phyloP scores from a whole-genome alignment of 1,284 basidiomycete genomes.

The Naganishia albida region DNA sequence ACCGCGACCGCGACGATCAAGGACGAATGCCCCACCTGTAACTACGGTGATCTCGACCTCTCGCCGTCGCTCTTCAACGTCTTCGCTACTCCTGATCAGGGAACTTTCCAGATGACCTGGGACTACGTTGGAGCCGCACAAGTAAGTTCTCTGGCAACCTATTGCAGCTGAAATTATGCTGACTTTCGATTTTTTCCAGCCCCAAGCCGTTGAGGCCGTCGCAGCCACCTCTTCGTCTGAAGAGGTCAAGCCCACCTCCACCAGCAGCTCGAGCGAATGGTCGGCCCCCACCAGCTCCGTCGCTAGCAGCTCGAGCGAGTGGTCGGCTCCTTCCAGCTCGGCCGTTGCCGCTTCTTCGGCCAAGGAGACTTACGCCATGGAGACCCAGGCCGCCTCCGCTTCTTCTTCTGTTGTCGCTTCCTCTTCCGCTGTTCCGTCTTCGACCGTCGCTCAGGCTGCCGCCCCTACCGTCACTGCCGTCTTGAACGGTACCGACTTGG shows the following conservation, averaged over 20 bases:
- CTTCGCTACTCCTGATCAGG: slow-evolving; percentile 28
- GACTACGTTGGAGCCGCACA: slow-evolving; percentile 26
- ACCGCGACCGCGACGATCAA: slow-evolving; percentile 57
- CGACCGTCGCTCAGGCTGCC: slow-evolving; percentile 15
- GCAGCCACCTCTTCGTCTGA: background rate
- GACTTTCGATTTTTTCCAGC: slow-evolving; percentile 36
- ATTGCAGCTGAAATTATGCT: slow-evolving; percentile 61
- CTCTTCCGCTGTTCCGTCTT: background rate
- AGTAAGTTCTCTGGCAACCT: slow-evolving; percentile 2
- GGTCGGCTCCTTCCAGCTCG: slow-evolving; percentile 34
- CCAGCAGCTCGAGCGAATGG: slow-evolving; percentile 35
- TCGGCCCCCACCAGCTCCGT: slow-evolving; percentile 42
- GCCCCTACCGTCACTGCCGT: slow-evolving; percentile 25
- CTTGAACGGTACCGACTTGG: slow-evolving; percentile 12
- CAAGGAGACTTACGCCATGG: slow-evolving; percentile 35
- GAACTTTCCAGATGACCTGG: slow-evolving; percentile 32
- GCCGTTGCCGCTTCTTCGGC: slow-evolving; percentile 27
- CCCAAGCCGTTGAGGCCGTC: slow-evolving; percentile 14
- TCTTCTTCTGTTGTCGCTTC: background rate
- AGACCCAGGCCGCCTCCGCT: slow-evolving; percentile 33
- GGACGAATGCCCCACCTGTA: slow-evolving; percentile 51
- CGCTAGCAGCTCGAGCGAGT: slow-evolving; percentile 37
- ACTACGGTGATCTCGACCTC: slow-evolving; percentile 71
- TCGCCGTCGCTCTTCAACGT: slow-evolving; percentile 60
- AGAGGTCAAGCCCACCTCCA: background rate